Evolutionary conservation across 352 stramenopile genomes (phyloP), one percentile per base, ranked within the genome.

Genomic region (Phytophthora quininea): DNA sequence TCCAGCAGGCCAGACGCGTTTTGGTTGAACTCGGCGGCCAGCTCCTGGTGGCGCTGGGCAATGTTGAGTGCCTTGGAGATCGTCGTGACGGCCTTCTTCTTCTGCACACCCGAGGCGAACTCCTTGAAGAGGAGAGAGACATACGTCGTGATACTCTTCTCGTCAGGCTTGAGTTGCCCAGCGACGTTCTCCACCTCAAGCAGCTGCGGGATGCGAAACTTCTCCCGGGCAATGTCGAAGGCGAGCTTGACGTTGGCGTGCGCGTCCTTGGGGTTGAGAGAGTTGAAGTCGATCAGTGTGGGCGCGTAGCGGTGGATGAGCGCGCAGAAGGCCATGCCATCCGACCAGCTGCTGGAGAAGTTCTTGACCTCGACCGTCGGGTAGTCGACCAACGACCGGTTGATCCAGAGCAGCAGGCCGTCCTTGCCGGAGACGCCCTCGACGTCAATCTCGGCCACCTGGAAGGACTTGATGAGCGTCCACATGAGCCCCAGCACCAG

Each of bases 101-200:
- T 96, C 68, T 97, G 91, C 55, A 93, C 74, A 32, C 90, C 88
- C 14, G 86, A 93, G 2, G 91, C 91, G 57, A 97, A 97, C 71
- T 96, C 88, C 73, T 96, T 96, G 72, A 96, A 97, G 48, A 97
- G 86, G 49, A 97, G 73, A 32, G 87, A 94, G 27, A 97, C 88
- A 66, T 97, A 97, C 64, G 91, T 96, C 49, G 95, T 93, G 72
- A 97, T 96, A 69, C 82, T 95, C 80, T 97, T 97, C 53, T 97
- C 91, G 40, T 97, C 91, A 1, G 90, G 90, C 64, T 97, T 97
- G 9, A 73, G 79, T 27, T 86, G 80, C 54, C 89, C 90, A 5
- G 88, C 87, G 15, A 97, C 88, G 45, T 96, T 92, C 35, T 86
- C 78, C 27, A 95, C 86, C 64, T 97, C 90, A 4, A 97, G 72